Conservation (phyloP, 148 eudicot genomes). For the Chenopodium album region DNA sequence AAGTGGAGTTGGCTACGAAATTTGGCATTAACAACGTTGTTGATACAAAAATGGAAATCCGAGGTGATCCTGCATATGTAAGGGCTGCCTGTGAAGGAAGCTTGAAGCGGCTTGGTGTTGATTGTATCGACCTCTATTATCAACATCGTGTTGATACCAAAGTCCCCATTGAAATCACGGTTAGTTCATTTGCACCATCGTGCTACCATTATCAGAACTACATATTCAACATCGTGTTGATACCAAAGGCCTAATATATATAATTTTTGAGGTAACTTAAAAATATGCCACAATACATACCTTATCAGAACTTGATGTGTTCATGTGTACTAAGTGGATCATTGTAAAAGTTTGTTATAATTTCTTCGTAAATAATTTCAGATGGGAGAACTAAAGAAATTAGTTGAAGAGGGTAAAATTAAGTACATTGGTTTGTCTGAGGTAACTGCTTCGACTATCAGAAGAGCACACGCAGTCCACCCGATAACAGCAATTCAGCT, state of each 20-base stretch:
- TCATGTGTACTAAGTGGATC: too few species aligned
- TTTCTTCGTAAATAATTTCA: not conserved
- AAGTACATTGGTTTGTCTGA: conserved; percentile 33
- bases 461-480: conserved; percentile 30
- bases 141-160: conserved; percentile 37
- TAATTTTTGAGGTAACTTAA: not conserved
- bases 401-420: conserved; percentile 38
- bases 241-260: too few species aligned
- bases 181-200: not conserved
- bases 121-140: conserved; percentile 41
- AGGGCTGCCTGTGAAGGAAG: conserved; percentile 32
- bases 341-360: not conserved
- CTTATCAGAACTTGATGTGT: too few species aligned
- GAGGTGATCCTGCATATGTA: conserved; percentile 19
- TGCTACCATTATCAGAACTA: too few species aligned
- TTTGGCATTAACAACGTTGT: conserved; percentile 17
- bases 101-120: conserved; percentile 32
- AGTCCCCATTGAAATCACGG: conserved; percentile 48
- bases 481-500: conserved; percentile 28
- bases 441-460: conserved; percentile 28
- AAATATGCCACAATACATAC: too few species aligned
- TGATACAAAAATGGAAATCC: not conserved
- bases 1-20: conserved; percentile 34
- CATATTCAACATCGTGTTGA: too few species aligned
- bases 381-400: conserved; percentile 25